Evolutionary conservation across 2,329 filamentous ascomycete genomes (phyloP).

Genomic region (Aspergillus novoparasiticus): DNA sequence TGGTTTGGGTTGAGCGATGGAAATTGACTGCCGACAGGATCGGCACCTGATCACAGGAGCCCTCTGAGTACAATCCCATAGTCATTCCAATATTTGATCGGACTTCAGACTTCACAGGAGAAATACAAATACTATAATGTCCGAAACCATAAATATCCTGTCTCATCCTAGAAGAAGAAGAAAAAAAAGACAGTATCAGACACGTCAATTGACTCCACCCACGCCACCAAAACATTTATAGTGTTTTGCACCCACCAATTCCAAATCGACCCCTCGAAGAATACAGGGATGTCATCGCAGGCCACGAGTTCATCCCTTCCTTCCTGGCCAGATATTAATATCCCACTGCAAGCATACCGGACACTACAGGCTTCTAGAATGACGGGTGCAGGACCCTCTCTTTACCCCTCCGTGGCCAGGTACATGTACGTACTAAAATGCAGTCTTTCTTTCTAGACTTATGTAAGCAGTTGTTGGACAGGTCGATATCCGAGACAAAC

Average conservation of each 20-base stretch:
- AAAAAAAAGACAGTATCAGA: background rate
- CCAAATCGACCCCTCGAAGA: background rate
- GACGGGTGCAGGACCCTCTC: background rate
- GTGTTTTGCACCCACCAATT: background rate
- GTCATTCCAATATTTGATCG: background rate
- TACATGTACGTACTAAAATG: too few species aligned
- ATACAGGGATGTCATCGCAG: background rate
- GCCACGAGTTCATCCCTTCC: background rate
- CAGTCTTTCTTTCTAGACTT: too few species aligned
- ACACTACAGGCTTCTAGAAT: background rate
- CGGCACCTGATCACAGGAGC: conserved; percentile 1
- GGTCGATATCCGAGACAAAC: too few species aligned
- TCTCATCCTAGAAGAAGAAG: background rate
- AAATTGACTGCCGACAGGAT: background rate
- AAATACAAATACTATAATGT: background rate
- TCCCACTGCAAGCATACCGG: background rate
- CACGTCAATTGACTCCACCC: background rate
- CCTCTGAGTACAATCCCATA: background rate
- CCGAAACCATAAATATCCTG: background rate
- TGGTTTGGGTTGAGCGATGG: too few species aligned
- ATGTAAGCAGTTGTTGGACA: too few species aligned
- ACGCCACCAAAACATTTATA: background rate
- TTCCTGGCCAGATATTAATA: background rate
- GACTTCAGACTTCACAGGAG: background rate
- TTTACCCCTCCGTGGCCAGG: too few species aligned